Evolutionary conservation across 805 yeast species (phyloP), one percentile per base, ranked within the genome.

Genomic region (Teunomyces tritomae): DNA sequence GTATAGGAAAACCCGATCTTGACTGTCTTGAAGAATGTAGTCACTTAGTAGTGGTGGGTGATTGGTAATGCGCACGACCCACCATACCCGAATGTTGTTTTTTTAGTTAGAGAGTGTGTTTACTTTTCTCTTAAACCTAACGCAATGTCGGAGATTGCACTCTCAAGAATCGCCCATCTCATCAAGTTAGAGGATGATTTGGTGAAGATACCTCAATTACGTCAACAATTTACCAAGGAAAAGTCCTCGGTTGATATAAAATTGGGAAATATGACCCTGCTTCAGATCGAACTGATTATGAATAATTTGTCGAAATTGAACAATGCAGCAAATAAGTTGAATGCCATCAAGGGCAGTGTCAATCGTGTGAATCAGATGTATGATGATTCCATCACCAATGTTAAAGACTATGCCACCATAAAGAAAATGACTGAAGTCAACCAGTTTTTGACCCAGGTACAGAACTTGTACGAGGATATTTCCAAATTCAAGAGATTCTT

Each of bases 221-320:
- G 77, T 47, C 80, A 76, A 45, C 85, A 82, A 49, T 65, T 86
- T 42, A 50, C 63, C 5, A 84, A 83, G 53, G 96, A 92, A 59
- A 88, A 87, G 62, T 76, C 85, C 0, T 77, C 86, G 3, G 71
- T 89, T 9, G 96, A 89, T 56, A 73, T 84, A 42, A 92, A 89
- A 60, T 71, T 92, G 53, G 82, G 80, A 57, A 68, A 85, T 35
- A 86, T 85, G 44, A 80, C 89, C n/a, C 82, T 79, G 58, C 76
- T 76, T 34, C 89, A 83, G 54, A 78, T 81, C 48, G 83, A 80
- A 39, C 67, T 78, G 7, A 77, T 87, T 1, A 66, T 80, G 53
- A 69, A 72, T 34, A 78, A 82, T 47, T 73, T 86, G 35, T 73
- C 73, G 41, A 66, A 70, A 34, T 68, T 87, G 45, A 79, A 76